Base-by-base conservation (phyloP, 495 filamentous ascomycete genomes). In the Chaetomium tenue region DNA sequence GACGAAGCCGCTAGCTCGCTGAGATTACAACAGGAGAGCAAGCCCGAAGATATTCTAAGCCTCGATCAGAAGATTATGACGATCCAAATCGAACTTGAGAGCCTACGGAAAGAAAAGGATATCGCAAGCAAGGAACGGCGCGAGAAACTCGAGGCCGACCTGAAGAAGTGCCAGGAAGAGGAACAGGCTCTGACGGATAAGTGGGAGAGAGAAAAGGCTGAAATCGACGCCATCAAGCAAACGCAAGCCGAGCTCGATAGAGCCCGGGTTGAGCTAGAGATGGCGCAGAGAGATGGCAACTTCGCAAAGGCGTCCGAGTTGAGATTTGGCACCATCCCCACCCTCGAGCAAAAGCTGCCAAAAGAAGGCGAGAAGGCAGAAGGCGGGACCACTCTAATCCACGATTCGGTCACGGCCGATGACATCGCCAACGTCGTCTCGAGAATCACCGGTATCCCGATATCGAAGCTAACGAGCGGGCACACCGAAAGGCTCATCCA, bases 51-150 rank as follows among this genome's bases (percentile, higher is more conserved):
- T 16, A 97, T 98, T 33, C 87, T 92, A 71, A 86, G 89, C 57
- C 83, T 97, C 22, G 94, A 98, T 70, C 90, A 93, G 54, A 89
- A 91, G 70, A 97, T 98, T 56, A 93, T 97, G 81, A 98, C 94
- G 0, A 90, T 98, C 46, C 93, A 97, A 69, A 98, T 98, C 68
- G 94, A 98, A 75, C 82, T 98, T 2, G 94, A 98, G 73, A 97
- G 93, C 58, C 82, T 98, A 33, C 85, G 94, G 56, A 98, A 98
- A 67, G 94, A 98, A 75, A 96, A 87, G 16, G 94, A 98, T 70
- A 78, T 95, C 47, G 86, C 87, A 15, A 96, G 91, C 64, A 86
- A 85, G 64, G 94, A 98, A 75, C 86, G 94, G n/a, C 84, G 91
- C 25, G 89, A 94, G 68, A 91, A 91, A 66, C 84, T 97, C 4